Percentiles rank a stretch among this genome's conserved stretches.
Evolutionary conservation across 805 yeast species (phyloP).

Genomic region (Cyberlindnera americana): DNA sequence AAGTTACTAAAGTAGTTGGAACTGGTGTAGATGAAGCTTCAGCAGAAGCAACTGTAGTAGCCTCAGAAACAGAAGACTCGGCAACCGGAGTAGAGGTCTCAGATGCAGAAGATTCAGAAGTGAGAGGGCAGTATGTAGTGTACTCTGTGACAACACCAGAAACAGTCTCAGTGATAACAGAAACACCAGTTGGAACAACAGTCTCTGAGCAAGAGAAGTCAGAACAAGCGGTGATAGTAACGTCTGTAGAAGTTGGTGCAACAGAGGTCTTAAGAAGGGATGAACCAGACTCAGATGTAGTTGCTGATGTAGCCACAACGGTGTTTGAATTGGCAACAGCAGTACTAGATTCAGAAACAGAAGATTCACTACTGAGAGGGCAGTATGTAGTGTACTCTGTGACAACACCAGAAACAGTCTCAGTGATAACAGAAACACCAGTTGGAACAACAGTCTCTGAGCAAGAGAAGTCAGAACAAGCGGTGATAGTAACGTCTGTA

Average conservation of each 20-base stretch:
- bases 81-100: neutral
- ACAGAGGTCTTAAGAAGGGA: neutral
- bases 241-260: constrained; percentile 1
- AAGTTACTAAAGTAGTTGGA: neutral
- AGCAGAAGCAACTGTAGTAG: neutral
- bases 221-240: constrained; percentile 28
- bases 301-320: neutral
- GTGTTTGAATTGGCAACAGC: neutral
- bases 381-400: no score
- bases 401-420: neutral
- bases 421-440: neutral
- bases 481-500: neutral
- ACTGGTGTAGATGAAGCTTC: neutral
- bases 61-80: neutral
- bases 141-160: constrained; percentile 30
- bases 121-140: constrained; percentile 39
- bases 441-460: neutral
- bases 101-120: constrained; percentile 8
- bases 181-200: constrained; percentile 23
- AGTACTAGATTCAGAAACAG: no score
- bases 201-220: constrained; percentile 28
- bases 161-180: constrained; percentile 21
- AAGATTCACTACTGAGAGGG: no score
- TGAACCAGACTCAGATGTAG: constrained; percentile 5
- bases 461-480: neutral